Evolutionary conservation across 1,284 basidiomycete genomes (phyloP).

Genomic region (Melanopsichium pennsylvanicum): DNA sequence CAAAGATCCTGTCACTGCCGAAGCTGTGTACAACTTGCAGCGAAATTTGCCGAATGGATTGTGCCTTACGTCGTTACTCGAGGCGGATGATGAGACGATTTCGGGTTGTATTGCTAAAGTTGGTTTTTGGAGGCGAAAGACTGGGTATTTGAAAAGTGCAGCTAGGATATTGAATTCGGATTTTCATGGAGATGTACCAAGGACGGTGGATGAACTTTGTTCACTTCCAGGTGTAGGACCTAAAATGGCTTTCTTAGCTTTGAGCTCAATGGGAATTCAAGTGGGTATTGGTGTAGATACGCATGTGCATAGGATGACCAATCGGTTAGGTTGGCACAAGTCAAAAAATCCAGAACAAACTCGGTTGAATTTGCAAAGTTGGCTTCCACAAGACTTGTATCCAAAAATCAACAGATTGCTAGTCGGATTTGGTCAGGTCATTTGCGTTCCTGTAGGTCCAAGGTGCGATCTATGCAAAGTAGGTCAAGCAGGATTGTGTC

Average conservation of each 20-base stretch:
- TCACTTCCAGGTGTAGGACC: constrained; percentile 64
- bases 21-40: constrained; percentile 81
- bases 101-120: constrained; percentile 83
- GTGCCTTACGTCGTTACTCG: constrained; percentile 76
- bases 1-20: constrained; percentile 77
- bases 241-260: constrained; percentile 68
- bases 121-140: constrained; percentile 90
- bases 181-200: constrained; percentile 55
- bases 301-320: constrained; percentile 93
- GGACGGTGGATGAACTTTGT: constrained; percentile 55
- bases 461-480: constrained; percentile 73
- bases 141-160: constrained; percentile 67
- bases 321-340: constrained; percentile 88
- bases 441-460: constrained; percentile 84
- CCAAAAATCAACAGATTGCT: constrained; percentile 58
- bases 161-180: constrained; percentile 44
- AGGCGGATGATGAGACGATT: constrained; percentile 74
- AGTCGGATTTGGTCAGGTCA: constrained; percentile 72
- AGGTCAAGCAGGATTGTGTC: constrained; percentile 46
- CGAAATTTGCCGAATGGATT: constrained; percentile 78
- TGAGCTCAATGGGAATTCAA: constrained; percentile 88
- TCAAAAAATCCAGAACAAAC: constrained; percentile 90
- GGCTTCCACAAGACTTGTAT: constrained; percentile 56
- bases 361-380: constrained; percentile 57
- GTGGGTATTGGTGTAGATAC: constrained; percentile 95